These are phyloP conservation scores for Chloranthus sessilifolius DNA, from an alignment of 164 flowering plant genomes.

Conservation along the genomic window DNA sequence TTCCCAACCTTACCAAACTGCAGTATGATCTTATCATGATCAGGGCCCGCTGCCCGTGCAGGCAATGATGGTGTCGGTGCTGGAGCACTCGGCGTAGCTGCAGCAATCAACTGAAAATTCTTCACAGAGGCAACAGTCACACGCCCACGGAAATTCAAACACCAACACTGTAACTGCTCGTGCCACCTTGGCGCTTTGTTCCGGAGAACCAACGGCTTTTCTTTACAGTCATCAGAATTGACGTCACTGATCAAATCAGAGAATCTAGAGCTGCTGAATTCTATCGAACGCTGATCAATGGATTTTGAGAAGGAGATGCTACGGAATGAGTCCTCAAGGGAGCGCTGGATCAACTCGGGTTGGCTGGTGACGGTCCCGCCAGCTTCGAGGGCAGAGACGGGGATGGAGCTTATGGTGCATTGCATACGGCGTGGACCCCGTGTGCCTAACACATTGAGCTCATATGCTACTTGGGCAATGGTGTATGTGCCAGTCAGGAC, in stretches of 20 bases:
- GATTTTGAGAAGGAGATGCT: conserved; percentile 11
- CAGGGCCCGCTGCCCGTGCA: conserved; percentile 4
- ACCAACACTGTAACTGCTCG: conserved; percentile 14
- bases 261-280: conserved; percentile 14
- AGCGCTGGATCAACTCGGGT: conserved; percentile 15
- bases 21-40: conserved; percentile 28
- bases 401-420: conserved; percentile 66
- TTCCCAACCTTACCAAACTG: conserved; percentile 84
- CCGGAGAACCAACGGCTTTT: conserved; percentile 38
- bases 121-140: conserved; percentile 82
- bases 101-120: conserved; percentile 72
- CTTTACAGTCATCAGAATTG: conserved; percentile 18
- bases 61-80: too few species aligned
- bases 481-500: conserved; percentile 58
- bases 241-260: conserved; percentile 6
- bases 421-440: conserved; percentile 82
- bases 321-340: conserved; percentile 13
- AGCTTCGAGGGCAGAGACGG: conserved; percentile 47
- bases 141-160: conserved; percentile 36
- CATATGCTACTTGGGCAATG: conserved; percentile 64
- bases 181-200: conserved; percentile 37
- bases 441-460: conserved; percentile 59
- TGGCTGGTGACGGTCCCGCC: conserved; percentile 30
- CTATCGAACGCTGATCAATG: conserved; percentile 7
- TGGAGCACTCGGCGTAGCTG: too few species aligned